Evolutionary conservation across 352 stramenopile genomes (phyloP).

Genomic region (Globisporangium nodosum): DNA sequence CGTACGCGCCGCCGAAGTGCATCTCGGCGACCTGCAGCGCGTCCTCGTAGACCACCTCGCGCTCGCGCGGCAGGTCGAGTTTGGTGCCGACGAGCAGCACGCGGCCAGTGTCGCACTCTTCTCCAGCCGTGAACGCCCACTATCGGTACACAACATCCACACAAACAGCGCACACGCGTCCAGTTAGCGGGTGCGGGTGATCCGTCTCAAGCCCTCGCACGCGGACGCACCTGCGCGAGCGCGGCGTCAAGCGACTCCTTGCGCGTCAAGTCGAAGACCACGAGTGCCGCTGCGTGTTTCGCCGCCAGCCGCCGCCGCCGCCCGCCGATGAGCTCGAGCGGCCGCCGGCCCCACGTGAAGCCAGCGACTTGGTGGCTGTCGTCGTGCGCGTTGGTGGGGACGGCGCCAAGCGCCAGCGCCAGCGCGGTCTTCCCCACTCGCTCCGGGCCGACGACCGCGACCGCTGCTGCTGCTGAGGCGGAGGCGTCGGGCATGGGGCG

Average conservation of each 20-base stretch:
- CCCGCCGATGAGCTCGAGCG: slow-evolving; percentile 10
- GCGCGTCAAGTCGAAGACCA: slow-evolving; percentile 49
- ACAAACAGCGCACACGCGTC: neutral
- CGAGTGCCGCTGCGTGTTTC: slow-evolving; percentile 15
- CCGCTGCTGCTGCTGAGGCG: neutral
- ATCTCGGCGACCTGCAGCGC: slow-evolving; percentile 34
- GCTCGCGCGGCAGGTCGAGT: slow-evolving; percentile 28
- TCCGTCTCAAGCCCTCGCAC: neutral
- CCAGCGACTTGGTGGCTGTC: neutral
- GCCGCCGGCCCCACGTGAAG: slow-evolving; percentile 1
- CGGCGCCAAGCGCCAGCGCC: slow-evolving; percentile 37
- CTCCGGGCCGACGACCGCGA: slow-evolving; percentile 34
- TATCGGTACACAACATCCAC: slow-evolving; percentile 10
- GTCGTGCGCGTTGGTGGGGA: neutral
- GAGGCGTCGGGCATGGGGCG: slow-evolving; percentile 1
- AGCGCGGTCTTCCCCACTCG: slow-evolving; percentile 50
- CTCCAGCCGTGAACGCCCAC: slow-evolving; percentile 29
- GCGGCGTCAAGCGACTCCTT: slow-evolving; percentile 31
- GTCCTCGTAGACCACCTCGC: slow-evolving; percentile 31
- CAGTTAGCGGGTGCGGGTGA: neutral
- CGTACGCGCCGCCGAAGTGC: slow-evolving; percentile 47
- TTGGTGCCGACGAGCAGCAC: slow-evolving; percentile 55
- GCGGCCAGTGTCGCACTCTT: neutral
- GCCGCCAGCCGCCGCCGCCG: slow-evolving; percentile 8
- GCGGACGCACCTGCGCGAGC: slow-evolving; percentile 19